Base-by-base conservation (phyloP, 495 filamentous ascomycete species). In the Penicillium manginii region DNA sequence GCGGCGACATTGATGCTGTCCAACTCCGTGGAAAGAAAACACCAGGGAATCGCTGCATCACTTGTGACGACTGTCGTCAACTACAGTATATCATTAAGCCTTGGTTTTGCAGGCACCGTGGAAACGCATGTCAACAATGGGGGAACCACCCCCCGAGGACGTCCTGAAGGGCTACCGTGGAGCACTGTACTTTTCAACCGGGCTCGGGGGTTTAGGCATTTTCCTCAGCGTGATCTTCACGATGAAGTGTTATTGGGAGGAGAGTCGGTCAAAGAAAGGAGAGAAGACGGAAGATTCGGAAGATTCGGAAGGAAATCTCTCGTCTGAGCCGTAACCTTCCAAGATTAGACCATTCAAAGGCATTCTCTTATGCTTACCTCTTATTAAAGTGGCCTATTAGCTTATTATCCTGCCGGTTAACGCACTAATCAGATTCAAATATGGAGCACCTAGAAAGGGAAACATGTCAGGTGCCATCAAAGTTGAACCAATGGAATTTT, bases 71-170 rank as follows among this genome's bases (percentile, higher is more conserved):
- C 85, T 0, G 68, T 86, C 7, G 80, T 88, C 53, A 87, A 89
- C 55, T 90, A 89, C 59, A 75, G 70, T 53, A 85, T 88, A 51
- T 82, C 80, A 2, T 57, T 88, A 11, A 84, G 84, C 0, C 64
- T 90, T 19, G 87, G 87, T 0, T 68, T 90, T 54, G 86, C 83
- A 0, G 86, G 84, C 4, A 88, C 84, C 0, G 74, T 88, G 9
- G 81, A 90, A 64, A 64, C 64, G 5, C 67, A 82, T 21, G 76
- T 85, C 26, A 81, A 79, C 55, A 59, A 70, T 52, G 75, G 75
- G 1, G 79, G 78, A 2, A 61, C 47, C 17, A 71, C 55, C 2
- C 2, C 56, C 49, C 2, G 42, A n/a, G 1, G 58, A 73, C 45
- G n/a, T 68, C 3, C 14, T 77, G 33, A 61, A 58, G 51, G 72